phyloP scores from a whole-genome alignment of 768 basidiomycete species.

The Mycena sanguinolenta region DNA sequence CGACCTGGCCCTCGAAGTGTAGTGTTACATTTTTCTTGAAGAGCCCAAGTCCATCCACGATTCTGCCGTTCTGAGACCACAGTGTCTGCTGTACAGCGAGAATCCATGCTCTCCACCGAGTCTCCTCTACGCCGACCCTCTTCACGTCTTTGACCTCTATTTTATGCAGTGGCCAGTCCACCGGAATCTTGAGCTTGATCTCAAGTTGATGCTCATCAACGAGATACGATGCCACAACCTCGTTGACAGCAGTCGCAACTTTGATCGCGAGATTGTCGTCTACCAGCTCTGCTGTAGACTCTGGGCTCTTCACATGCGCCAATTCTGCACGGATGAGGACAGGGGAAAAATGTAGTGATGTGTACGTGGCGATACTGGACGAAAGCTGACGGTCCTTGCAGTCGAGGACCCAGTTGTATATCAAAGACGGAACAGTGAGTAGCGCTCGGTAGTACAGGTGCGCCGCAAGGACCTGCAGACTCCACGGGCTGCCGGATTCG shows the following conservation, averaged over 20 bases:
- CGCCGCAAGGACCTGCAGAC: slow-evolving; percentile 79
- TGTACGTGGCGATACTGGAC: slow-evolving; percentile 81
- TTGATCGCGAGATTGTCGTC: slow-evolving; percentile 89
- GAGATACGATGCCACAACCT: slow-evolving; percentile 86
- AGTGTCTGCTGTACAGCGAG: slow-evolving; percentile 92
- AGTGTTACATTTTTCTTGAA: slow-evolving; percentile 95
- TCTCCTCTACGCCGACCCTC: slow-evolving; percentile 89
- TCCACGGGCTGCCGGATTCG: slow-evolving; percentile 63
- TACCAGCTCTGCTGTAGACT: slow-evolving; percentile 64
- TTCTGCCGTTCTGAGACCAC: slow-evolving; percentile 92
- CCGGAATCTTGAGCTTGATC: slow-evolving; percentile 86
- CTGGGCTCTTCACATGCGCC: slow-evolving; percentile 73
- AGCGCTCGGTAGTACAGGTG: slow-evolving; percentile 93
- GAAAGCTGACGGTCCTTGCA: slow-evolving; percentile 92
- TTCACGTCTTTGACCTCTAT: slow-evolving; percentile 91
- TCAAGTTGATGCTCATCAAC: slow-evolving; percentile 97
- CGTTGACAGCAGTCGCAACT: slow-evolving; percentile 77
- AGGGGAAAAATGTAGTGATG: slow-evolving; percentile 89
- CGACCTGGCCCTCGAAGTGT: slow-evolving; percentile 95
- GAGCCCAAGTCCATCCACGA: slow-evolving; percentile 87
- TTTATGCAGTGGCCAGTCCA: slow-evolving; percentile 90
- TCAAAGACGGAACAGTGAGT: slow-evolving; percentile 84
- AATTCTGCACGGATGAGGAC: slow-evolving; percentile 88
- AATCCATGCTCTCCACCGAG: slow-evolving; percentile 94
- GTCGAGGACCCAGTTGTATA: slow-evolving; percentile 87